Conservation (phyloP, 768 basidiomycete genomes). For the Lentinula raphanica region DNA sequence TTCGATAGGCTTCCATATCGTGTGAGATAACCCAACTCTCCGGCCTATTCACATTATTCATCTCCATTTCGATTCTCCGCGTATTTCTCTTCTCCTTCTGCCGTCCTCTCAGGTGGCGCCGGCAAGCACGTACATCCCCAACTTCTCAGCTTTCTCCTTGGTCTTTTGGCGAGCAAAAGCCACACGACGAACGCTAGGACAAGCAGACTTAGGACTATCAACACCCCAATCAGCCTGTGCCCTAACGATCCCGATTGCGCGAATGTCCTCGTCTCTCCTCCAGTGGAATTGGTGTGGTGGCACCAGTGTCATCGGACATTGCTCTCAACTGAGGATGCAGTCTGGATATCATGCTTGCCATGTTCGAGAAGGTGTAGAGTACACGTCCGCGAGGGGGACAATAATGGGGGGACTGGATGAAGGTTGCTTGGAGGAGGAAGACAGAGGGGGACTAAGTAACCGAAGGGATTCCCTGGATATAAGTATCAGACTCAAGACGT, state of each 20-base stretch:
- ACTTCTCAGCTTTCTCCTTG: slow-evolving; percentile 20
- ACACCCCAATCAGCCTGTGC: slow-evolving; percentile 42
- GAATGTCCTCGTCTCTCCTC: background rate
- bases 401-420: no score
- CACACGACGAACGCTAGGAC: slow-evolving; percentile 32
- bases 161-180: slow-evolving; percentile 30
- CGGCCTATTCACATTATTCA: no score
- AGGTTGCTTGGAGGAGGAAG: background rate
- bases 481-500: background rate
- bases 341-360: background rate
- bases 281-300: background rate
- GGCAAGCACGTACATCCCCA: slow-evolving; percentile 2
- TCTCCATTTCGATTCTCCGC: background rate
- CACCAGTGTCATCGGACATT: background rate
- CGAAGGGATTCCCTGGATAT: background rate
- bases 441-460: background rate
- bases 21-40: background rate
- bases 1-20: background rate
- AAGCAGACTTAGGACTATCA: slow-evolving; percentile 31
- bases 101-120: background rate
- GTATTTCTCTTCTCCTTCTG: background rate
- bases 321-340: background rate
- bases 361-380: background rate
- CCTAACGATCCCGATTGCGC: slow-evolving; percentile 26
- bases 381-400: no score